A percentile compares a stretch with the other conserved stretches of the same genome.
These are phyloP conservation scores for Alternaria viburni DNA, from an alignment of 2,329 filamentous ascomycete species.

Conservation along the genomic window DNA sequence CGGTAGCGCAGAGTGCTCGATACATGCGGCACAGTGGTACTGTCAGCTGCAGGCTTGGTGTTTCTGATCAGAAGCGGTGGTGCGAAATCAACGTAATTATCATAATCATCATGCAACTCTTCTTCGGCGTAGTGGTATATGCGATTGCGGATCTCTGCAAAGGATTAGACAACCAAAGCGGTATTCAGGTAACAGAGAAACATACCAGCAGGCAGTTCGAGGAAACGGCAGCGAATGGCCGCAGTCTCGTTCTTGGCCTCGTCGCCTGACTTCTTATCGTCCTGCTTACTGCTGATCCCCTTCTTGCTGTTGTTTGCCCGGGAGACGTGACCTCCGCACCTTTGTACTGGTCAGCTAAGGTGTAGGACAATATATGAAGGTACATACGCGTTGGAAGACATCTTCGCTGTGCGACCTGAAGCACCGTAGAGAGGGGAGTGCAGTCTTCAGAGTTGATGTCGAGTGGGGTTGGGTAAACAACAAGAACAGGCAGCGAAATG, in stretches of 20 bases:
- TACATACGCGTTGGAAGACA: neutral
- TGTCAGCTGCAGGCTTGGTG: neutral
- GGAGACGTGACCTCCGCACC: neutral
- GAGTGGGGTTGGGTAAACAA: neutral
- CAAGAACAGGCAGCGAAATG: neutral
- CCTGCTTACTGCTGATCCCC: neutral
- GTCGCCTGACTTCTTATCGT: neutral
- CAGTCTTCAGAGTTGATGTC: neutral
- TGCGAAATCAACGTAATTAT: too few species aligned
- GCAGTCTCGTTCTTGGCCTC: neutral
- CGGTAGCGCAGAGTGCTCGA: neutral
- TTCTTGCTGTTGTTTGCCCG: neutral
- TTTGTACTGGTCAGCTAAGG: neutral
- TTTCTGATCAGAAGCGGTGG: neutral
- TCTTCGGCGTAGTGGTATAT: neutral
- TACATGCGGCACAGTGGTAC: neutral
- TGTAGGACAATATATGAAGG: neutral
- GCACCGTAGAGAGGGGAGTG: neutral
- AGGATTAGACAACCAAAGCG: neutral
- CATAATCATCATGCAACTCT: neutral
- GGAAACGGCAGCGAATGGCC: neutral
- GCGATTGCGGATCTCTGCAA: neutral
- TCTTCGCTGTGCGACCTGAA: neutral
- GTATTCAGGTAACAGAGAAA: neutral
- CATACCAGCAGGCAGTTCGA: neutral